phyloP scores from a whole-genome alignment of 2,329 filamentous ascomycete genomes.

The Paracamarosporium sp. region DNA sequence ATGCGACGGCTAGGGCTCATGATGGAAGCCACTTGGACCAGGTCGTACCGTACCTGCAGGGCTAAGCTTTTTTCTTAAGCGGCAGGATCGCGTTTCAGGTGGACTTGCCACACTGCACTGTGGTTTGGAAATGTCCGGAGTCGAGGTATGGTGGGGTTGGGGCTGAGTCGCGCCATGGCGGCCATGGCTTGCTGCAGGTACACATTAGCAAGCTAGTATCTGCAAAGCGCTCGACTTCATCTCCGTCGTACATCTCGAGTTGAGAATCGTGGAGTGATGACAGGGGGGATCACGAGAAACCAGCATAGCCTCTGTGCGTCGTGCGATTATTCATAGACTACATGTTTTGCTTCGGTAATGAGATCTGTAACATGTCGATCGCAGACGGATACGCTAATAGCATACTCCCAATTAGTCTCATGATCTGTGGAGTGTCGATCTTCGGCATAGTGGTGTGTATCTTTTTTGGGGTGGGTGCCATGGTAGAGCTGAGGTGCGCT shows the following conservation, averaged over 20 bases:
- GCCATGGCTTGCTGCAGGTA: slow-evolving; percentile 12
- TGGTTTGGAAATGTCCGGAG: slow-evolving; percentile 9
- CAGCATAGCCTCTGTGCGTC: slow-evolving; percentile 9
- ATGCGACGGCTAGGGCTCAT: slow-evolving; percentile 6
- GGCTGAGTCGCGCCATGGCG: slow-evolving; percentile 3
- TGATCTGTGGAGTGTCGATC: not conserved
- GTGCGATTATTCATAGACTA: slow-evolving; percentile 7
- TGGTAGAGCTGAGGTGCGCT: not conserved
- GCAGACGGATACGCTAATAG: not conserved
- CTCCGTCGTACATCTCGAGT: not conserved
- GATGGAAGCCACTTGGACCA: slow-evolving; percentile 2
- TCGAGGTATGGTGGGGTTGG: slow-evolving; percentile 7
- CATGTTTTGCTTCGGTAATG: slow-evolving; percentile 8
- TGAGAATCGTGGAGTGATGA: not conserved
- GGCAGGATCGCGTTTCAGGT: slow-evolving; percentile 5
- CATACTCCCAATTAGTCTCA: not conserved
- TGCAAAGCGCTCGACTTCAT: slow-evolving; percentile 11
- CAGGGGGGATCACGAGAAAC: not conserved
- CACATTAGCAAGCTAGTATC: slow-evolving; percentile 5
- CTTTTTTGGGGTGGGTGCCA: not conserved
- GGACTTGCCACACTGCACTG: slow-evolving; percentile 5
- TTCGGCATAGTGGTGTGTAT: not conserved
- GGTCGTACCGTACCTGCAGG: slow-evolving; percentile 8
- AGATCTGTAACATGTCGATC: not conserved
- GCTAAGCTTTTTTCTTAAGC: slow-evolving; percentile 8